phyloP scores from a whole-genome alignment of 2,329 filamentous ascomycete species.

The Pseudopithomyces chartarum region DNA sequence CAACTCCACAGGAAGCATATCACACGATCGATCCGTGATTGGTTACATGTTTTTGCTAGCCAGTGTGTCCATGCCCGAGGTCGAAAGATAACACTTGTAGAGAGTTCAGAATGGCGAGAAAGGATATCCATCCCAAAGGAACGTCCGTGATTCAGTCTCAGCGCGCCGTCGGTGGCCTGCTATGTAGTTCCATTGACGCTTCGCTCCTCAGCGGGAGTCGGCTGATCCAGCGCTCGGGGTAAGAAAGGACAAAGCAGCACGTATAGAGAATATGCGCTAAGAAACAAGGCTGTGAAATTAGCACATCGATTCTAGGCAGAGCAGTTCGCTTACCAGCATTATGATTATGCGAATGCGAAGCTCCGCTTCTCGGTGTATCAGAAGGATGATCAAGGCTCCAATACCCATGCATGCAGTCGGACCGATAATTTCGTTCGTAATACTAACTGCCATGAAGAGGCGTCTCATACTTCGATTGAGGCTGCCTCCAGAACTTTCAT shows the following conservation, averaged over 20 bases:
- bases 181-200: neutral
- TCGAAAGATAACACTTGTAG: too few species aligned
- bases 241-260: neutral
- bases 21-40: too few species aligned
- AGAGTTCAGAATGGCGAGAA: too few species aligned
- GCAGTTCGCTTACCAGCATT: neutral
- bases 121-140: too few species aligned
- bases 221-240: neutral
- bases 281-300: neutral
- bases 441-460: neutral
- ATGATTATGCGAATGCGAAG: neutral
- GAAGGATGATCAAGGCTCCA: neutral
- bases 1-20: too few species aligned
- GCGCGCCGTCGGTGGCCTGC: neutral
- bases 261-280: neutral
- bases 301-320: neutral
- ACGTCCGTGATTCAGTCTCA: too few species aligned
- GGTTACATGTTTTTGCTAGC: too few species aligned
- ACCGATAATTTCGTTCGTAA: neutral
- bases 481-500: neutral
- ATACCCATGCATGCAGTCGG: neutral
- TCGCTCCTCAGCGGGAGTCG: neutral
- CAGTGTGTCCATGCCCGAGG: too few species aligned
- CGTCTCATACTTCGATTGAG: neutral
- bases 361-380: neutral